Evolutionary conservation across 768 basidiomycete genomes (phyloP).

Genomic region (Kwoniella dejecticola): DNA sequence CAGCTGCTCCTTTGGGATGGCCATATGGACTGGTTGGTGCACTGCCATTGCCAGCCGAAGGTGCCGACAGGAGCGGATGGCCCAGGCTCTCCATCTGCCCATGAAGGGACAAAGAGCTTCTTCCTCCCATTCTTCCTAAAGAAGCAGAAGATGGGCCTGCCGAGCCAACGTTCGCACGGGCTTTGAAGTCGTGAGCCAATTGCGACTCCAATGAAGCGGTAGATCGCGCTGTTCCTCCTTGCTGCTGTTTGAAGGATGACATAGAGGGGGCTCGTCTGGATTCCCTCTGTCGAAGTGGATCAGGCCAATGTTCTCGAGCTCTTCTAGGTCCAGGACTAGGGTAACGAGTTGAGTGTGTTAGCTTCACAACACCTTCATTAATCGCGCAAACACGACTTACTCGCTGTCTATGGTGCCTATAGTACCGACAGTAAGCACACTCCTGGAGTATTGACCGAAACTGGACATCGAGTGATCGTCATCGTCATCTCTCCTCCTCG

Average conservation of each 20-base stretch:
- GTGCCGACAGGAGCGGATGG: not conserved
- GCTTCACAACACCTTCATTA: not conserved
- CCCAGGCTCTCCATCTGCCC: slow-evolving; percentile 11
- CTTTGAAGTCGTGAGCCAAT: slow-evolving; percentile 53
- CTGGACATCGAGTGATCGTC: slow-evolving; percentile 56
- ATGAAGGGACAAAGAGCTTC: slow-evolving; percentile 29
- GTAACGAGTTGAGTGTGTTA: slow-evolving; percentile 5
- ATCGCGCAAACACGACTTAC: slow-evolving; percentile 37
- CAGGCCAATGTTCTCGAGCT: slow-evolving; percentile 29
- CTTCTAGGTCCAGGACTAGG: slow-evolving; percentile 52
- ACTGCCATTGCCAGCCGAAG: slow-evolving; percentile 27
- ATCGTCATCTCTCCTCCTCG: slow-evolving; percentile 53
- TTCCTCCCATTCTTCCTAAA: slow-evolving; percentile 33
- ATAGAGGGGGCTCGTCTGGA: slow-evolving; percentile 39
- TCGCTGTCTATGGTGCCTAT: slow-evolving; percentile 55
- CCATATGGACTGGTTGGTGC: slow-evolving; percentile 54
- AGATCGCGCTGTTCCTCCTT: slow-evolving; percentile 37
- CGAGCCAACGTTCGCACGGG: slow-evolving; percentile 44
- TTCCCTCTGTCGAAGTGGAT: slow-evolving; percentile 26
- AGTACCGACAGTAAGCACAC: slow-evolving; percentile 46
- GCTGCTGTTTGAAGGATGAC: slow-evolving; percentile 38
- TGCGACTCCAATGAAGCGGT: slow-evolving; percentile 54
- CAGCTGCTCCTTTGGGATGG: slow-evolving; percentile 50
- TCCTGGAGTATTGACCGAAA: slow-evolving; percentile 39
- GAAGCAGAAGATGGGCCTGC: slow-evolving; percentile 29